Conservation (phyloP, 495 filamentous ascomycete species). For the Xylaria longipes region DNA sequence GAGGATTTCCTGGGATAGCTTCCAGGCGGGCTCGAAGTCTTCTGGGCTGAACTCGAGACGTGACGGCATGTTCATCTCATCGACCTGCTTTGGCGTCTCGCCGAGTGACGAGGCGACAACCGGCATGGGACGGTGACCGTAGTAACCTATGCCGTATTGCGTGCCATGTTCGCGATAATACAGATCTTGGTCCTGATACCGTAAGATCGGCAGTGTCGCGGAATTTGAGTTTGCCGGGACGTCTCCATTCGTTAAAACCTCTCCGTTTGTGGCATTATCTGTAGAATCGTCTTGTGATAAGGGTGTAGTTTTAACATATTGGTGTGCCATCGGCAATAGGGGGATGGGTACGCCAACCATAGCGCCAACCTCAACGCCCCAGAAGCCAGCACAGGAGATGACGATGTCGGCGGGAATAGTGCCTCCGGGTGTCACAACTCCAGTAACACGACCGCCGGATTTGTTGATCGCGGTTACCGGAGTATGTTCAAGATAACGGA, state of each 20-base stretch:
- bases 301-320: slow-evolving; percentile 58
- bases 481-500: slow-evolving; percentile 53
- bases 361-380: slow-evolving; percentile 59
- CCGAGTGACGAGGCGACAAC: slow-evolving; percentile 52
- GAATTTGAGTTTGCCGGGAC: slow-evolving; percentile 15
- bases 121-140: slow-evolving; percentile 60
- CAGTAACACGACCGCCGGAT: slow-evolving; percentile 46
- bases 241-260: slow-evolving; percentile 2
- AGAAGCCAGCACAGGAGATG: slow-evolving; percentile 61
- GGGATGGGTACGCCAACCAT: slow-evolving; percentile 58
- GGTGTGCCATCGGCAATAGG: slow-evolving; percentile 58
- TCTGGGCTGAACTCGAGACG: slow-evolving; percentile 55
- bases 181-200: slow-evolving; percentile 60
- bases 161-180: slow-evolving; percentile 62
- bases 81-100: slow-evolving; percentile 49
- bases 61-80: slow-evolving; percentile 60
- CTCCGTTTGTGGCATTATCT: slow-evolving; percentile 46
- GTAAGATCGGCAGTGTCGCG: slow-evolving; percentile 54
- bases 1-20: slow-evolving; percentile 50
- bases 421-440: slow-evolving; percentile 49
- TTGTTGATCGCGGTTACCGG: slow-evolving; percentile 54
- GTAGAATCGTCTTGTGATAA: slow-evolving; percentile 42
- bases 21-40: slow-evolving; percentile 59
- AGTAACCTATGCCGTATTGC: slow-evolving; percentile 60
- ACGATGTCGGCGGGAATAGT: slow-evolving; percentile 55